Evolutionary conservation across 1,139 yeast species (phyloP).

Genomic region (Barnettozyma hawaiiensis): DNA sequence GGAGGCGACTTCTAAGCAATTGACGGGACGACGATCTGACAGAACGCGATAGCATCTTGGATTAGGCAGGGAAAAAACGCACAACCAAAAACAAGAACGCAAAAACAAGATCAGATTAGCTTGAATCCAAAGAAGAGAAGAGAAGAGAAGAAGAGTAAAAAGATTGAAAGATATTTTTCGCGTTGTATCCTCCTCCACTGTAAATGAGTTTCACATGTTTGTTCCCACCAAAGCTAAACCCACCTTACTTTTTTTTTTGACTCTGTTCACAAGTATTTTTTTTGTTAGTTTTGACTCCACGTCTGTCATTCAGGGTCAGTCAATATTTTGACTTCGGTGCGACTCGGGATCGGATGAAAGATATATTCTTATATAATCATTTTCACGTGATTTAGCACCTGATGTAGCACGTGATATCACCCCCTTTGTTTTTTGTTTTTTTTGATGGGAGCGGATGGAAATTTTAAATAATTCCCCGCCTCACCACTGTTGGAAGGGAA

Average conservation of each 20-base stretch:
- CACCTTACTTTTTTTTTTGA: too few species aligned
- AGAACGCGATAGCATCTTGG: slow-evolving; percentile 1
- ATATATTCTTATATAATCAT: neutral
- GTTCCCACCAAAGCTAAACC: too few species aligned
- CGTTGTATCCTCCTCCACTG: neutral
- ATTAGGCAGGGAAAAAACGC: too few species aligned
- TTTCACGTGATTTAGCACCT: too few species aligned
- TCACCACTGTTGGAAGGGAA: too few species aligned
- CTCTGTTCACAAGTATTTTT: too few species aligned
- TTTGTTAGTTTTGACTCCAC: too few species aligned
- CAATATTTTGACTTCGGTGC: neutral
- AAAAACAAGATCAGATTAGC: neutral
- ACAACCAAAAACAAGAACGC: neutral
- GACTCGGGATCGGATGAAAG: neutral
- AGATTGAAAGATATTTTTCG: slow-evolving; percentile 1
- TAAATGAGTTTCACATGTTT: neutral
- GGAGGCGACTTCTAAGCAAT: neutral
- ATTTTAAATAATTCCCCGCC: too few species aligned
- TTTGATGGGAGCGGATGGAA: too few species aligned
- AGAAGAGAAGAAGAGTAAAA: neutral
- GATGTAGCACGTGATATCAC: too few species aligned
- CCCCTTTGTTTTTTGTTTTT: neutral
- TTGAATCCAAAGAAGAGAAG: neutral
- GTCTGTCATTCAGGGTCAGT: neutral
- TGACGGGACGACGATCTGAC: slow-evolving; percentile 1